Percentiles rank a stretch among this genome's conserved stretches.
Conservation (phyloP, 2,329 filamentous ascomycete genomes). For the Hypoxylon sp. region DNA sequence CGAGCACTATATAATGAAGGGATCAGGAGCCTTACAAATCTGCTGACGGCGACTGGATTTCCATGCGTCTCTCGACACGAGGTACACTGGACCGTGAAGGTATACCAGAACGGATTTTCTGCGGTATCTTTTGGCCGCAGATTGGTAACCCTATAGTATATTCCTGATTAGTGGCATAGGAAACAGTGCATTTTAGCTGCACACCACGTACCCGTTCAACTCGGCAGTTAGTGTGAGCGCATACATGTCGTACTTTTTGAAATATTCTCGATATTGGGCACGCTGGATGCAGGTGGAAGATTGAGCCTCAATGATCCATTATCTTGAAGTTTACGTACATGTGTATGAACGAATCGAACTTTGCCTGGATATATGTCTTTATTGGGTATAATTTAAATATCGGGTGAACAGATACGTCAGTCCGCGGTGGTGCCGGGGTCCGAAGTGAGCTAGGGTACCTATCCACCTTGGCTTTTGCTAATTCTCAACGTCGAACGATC, state of each 20-base stretch:
- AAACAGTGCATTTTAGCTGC: constrained; percentile 1
- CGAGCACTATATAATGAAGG: background rate
- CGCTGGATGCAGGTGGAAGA: constrained; percentile 10
- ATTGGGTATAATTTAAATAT: background rate
- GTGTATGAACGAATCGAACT: background rate
- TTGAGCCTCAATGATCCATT: constrained; percentile 26
- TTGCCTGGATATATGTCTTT: constrained; percentile 6
- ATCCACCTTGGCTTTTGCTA: constrained; percentile 3
- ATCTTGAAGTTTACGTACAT: constrained; percentile 4
- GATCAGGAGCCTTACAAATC: constrained; percentile 77
- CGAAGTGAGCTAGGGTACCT: constrained; percentile 2
- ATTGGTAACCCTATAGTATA: constrained; percentile 81
- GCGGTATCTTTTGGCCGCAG: constrained; percentile 86
- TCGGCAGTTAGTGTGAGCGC: constrained; percentile 77
- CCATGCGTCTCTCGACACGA: constrained; percentile 92
- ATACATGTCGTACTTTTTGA: constrained; percentile 67
- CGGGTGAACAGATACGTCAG: constrained; percentile 17
- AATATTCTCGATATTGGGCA: constrained; percentile 1
- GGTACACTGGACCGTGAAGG: constrained; percentile 98
- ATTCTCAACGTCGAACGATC: constrained; percentile 39
- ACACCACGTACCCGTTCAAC: constrained; percentile 71
- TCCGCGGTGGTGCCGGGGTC: too few relatives aligned
- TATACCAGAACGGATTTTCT: constrained; percentile 92
- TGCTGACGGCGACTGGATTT: constrained; percentile 87
- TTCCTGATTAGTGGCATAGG: constrained; percentile 14